Evolutionary conservation across 2,329 filamentous ascomycete species (phyloP).

Genomic region (Venturia carpophila): DNA sequence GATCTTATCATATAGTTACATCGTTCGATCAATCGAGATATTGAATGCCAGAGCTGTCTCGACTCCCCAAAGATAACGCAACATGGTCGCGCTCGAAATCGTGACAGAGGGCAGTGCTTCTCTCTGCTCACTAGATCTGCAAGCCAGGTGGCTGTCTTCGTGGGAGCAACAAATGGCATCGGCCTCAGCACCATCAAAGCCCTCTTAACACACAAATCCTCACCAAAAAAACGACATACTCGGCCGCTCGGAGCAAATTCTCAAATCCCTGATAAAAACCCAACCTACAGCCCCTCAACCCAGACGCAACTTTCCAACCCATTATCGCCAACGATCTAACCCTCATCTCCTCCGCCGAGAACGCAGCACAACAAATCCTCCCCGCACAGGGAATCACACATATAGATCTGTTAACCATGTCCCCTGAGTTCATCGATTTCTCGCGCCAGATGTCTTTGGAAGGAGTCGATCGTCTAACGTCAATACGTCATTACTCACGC

Average conservation of each 20-base stretch:
- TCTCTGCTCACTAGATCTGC: background rate
- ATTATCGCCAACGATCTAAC: conserved; percentile 21
- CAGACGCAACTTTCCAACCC: conserved; percentile 20
- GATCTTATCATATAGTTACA: background rate
- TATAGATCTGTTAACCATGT: conserved; percentile 19
- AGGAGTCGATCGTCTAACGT: conserved; percentile 46
- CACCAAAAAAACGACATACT: conserved; percentile 21
- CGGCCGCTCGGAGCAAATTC: background rate
- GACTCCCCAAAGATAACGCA: background rate
- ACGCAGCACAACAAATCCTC: conserved; percentile 20
- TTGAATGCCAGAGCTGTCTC: too few species aligned
- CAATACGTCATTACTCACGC: conserved; percentile 51
- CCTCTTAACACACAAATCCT: conserved; percentile 20
- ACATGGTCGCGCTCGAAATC: conserved; percentile 2
- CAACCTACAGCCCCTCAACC: conserved; percentile 18
- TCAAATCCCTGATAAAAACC: conserved; percentile 19
- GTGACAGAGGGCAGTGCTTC: background rate
- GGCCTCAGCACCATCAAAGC: conserved; percentile 20
- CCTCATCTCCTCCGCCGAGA: conserved; percentile 20
- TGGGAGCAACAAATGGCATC: conserved; percentile 23
- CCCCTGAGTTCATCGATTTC: conserved; percentile 1
- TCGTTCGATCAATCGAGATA: background rate
- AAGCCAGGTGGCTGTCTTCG: conserved; percentile 21
- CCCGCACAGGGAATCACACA: background rate
- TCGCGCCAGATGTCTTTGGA: conserved; percentile 35